Evolutionary conservation across 2,329 filamentous ascomycete genomes (phyloP).

Genomic region (Colletotrichum karsti): DNA sequence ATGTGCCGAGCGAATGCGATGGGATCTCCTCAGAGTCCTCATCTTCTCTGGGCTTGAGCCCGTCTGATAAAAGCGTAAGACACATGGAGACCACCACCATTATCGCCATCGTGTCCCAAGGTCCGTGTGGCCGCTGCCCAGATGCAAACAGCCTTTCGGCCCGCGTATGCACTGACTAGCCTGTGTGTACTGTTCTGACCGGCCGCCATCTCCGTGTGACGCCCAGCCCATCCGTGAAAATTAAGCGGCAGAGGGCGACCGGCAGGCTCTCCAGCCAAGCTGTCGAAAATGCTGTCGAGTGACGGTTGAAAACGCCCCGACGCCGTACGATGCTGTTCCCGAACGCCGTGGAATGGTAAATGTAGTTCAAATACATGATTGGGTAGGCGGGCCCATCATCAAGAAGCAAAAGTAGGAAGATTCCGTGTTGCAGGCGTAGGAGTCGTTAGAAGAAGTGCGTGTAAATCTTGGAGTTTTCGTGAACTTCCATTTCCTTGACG

Average conservation of each 20-base stretch:
- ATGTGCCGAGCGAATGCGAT: background rate
- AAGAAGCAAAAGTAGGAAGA: constrained; percentile 41
- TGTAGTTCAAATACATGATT: constrained; percentile 61
- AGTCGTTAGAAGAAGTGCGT: constrained; percentile 96
- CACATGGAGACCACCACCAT: constrained; percentile 14
- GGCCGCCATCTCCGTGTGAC: constrained; percentile 11
- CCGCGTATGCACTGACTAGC: constrained; percentile 20
- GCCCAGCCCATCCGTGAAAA: constrained; percentile 14
- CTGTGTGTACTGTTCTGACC: background rate
- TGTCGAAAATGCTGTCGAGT: constrained; percentile 32
- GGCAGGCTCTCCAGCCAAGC: constrained; percentile 9
- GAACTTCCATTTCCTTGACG: constrained; percentile 97
- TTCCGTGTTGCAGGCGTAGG: constrained; percentile 36
- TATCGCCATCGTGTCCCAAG: constrained; percentile 22
- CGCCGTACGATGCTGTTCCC: constrained; percentile 67
- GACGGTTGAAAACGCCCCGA: constrained; percentile 58
- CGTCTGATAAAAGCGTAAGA: constrained; percentile 22
- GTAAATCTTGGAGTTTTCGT: constrained; percentile 98
- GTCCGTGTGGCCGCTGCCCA: constrained; percentile 21
- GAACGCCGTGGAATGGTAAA: constrained; percentile 60
- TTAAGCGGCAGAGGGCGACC: constrained; percentile 41
- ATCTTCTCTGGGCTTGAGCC: constrained; percentile 10
- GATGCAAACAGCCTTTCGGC: constrained; percentile 18
- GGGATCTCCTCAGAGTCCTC: constrained; percentile 4
- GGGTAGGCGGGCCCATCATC: constrained; percentile 31